Percentiles rank a stretch among this genome's conserved stretches.
Evolutionary conservation across 2,329 filamentous ascomycete species (phyloP).

Genomic region (Cylindrodendrum hubeiense): DNA sequence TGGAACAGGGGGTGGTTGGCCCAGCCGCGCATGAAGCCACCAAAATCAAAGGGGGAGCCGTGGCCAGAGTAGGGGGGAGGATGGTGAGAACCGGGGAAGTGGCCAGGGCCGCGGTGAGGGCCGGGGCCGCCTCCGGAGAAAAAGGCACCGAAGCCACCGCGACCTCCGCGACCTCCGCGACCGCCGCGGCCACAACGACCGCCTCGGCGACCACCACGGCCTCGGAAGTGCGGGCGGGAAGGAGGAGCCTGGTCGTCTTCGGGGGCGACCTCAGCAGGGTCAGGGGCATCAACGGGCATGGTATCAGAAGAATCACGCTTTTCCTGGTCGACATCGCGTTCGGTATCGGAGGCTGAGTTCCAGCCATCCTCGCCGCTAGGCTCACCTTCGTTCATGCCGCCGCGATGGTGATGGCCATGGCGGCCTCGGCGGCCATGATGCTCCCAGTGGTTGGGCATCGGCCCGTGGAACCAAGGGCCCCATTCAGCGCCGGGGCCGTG

Average conservation of each 20-base stretch:
- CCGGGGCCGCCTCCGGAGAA: constrained; percentile 29
- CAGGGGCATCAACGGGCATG: constrained; percentile 45
- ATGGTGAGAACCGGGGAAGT: constrained; percentile 39
- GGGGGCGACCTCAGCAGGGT: constrained; percentile 49
- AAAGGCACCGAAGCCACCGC: constrained; percentile 37
- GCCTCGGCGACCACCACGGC: constrained; percentile 29
- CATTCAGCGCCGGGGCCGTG: constrained; percentile 41
- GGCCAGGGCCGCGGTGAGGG: constrained; percentile 40
- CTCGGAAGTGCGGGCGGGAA: constrained; percentile 34
- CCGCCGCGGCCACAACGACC: constrained; percentile 33
- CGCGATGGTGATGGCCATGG: constrained; percentile 38
- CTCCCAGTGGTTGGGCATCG: constrained; percentile 19
- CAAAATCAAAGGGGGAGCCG: constrained; percentile 52
- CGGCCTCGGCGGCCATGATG: constrained; percentile 31
- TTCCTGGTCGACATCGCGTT: constrained; percentile 43
- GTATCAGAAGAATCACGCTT: constrained; percentile 53
- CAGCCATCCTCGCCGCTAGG: constrained; percentile 27
- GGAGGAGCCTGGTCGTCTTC: constrained; percentile 44
- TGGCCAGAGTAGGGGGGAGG: constrained; percentile 30
- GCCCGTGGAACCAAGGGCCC: constrained; percentile 42
- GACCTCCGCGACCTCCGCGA: constrained; percentile 33
- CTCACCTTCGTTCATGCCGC: constrained; percentile 40
- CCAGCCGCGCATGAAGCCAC: constrained; percentile 54
- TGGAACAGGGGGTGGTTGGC: constrained; percentile 58
- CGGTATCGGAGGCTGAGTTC: constrained; percentile 35